Evolutionary conservation across 768 basidiomycete species (phyloP).

Genomic region (Chiua virens): DNA sequence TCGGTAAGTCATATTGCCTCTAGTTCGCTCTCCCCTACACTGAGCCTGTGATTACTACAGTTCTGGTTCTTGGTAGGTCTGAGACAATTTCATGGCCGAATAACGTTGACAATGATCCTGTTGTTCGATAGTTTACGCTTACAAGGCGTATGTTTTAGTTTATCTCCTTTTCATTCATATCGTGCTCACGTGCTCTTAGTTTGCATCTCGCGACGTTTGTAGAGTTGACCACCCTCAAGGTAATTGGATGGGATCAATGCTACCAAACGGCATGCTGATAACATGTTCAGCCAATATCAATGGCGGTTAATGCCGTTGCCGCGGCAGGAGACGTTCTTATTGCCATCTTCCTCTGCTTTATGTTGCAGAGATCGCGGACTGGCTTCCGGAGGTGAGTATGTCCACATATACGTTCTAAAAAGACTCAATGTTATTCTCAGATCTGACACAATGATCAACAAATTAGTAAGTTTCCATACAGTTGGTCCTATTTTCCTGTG

Average conservation of each 20-base stretch:
- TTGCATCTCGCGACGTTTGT: conserved; percentile 44
- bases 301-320: conserved; percentile 56
- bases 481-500: neutral
- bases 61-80: conserved; percentile 36
- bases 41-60: conserved; percentile 20
- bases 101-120: conserved; percentile 1
- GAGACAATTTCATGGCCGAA: neutral
- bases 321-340: conserved; percentile 54
- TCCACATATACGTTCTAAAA: neutral
- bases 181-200: conserved; percentile 29
- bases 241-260: neutral
- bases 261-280: neutral
- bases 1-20: conserved; percentile 25
- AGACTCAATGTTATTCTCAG: conserved; percentile 2
- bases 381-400: conserved; percentile 46
- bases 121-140: conserved; percentile 33
- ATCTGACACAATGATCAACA: conserved; percentile 59
- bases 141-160: conserved; percentile 34
- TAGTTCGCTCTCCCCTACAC: neutral
- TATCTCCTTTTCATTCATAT: neutral
- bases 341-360: conserved; percentile 43
- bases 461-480: conserved; percentile 27
- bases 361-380: conserved; percentile 51
- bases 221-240: conserved; percentile 49
- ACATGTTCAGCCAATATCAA: conserved; percentile 38